These are phyloP conservation scores for Hypsizygus marmoreus DNA, from an alignment of 768 basidiomycete species.

Conservation along the genomic window DNA sequence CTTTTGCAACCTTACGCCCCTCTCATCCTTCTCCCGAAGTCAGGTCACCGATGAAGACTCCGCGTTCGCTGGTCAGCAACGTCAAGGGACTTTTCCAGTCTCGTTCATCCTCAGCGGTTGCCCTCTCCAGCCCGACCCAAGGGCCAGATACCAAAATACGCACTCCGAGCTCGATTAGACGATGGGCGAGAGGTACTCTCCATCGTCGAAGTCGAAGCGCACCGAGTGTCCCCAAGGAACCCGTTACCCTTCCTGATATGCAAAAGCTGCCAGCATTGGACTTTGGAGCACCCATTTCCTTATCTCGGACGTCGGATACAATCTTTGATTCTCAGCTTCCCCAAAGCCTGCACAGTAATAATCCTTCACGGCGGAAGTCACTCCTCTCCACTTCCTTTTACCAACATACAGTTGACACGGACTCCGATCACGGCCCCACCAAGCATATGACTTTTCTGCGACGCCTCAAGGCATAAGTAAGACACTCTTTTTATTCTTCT, in stretches of 20 bases:
- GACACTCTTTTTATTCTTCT: constrained; percentile 11
- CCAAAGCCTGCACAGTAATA: constrained; percentile 6
- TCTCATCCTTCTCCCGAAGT: constrained; percentile 16
- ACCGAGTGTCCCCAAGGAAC: constrained; percentile 39
- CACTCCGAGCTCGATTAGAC: constrained; percentile 38
- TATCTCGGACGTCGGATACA: constrained; percentile 10
- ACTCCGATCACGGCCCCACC: constrained; percentile 21
- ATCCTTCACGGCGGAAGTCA: constrained; percentile 10
- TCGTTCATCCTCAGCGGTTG: constrained; percentile 42
- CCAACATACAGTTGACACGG: constrained; percentile 9
- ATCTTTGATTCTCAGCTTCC: constrained; percentile 10
- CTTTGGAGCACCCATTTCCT: constrained; percentile 23
- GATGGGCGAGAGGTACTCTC: constrained; percentile 52
- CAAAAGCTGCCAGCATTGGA: constrained; percentile 20
- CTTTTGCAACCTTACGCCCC: constrained; percentile 15
- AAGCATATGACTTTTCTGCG: constrained; percentile 38
- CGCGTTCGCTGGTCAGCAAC: constrained; percentile 60
- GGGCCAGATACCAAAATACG: constrained; percentile 20
- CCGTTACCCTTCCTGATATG: constrained; percentile 15
- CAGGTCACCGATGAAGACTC: constrained; percentile 27
- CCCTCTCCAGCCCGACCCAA: constrained; percentile 15
- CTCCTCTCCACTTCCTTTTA: constrained; percentile 15
- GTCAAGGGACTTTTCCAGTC: constrained; percentile 61
- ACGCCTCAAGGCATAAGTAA: constrained; percentile 32
- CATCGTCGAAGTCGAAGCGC: constrained; percentile 57